Evolutionary conservation across 169 alveolate genomes (phyloP).

Genomic region (Theileria orientalis): DNA sequence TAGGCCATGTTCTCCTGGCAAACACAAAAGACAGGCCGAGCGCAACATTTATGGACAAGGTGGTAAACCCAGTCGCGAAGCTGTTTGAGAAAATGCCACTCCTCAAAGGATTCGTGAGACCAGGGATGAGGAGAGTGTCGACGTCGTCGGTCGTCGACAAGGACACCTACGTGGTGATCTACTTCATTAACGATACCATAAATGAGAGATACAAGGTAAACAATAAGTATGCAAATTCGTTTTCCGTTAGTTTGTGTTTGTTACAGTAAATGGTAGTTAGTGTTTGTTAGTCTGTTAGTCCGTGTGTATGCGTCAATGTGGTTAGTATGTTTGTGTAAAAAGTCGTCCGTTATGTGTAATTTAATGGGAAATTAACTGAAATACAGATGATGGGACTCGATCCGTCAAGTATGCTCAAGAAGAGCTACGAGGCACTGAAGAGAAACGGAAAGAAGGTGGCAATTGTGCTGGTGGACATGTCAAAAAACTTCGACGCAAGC

Average conservation of each 20-base stretch:
- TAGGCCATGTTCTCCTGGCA: conserved; percentile 62
- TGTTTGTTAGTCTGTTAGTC: no score
- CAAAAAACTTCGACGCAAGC: conserved; percentile 22
- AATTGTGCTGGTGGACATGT: conserved; percentile 49
- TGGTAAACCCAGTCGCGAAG: conserved; percentile 10
- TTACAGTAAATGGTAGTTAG: no score
- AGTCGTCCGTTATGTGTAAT: no score
- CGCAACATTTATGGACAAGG: conserved; percentile 3
- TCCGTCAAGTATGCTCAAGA: conserved; percentile 10
- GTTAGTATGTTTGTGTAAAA: no score
- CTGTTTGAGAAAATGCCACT: conserved; percentile 31
- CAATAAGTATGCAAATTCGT: no score
- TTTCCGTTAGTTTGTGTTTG: background rate
- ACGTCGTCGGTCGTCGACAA: conserved; percentile 48
- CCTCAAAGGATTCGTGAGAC: conserved; percentile 47
- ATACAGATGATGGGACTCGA: conserved; percentile 21
- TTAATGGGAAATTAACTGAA: background rate
- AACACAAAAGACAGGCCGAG: conserved; percentile 20
- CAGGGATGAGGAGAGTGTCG: conserved; percentile 50
- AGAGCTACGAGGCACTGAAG: conserved; percentile 43
- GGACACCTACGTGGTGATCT: conserved; percentile 58
- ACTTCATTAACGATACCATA: conserved; percentile 48
- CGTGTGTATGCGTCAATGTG: no score
- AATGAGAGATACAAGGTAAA: conserved; percentile 24
- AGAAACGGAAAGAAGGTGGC: conserved; percentile 55